Evolutionary conservation across 2,329 filamentous ascomycete genomes (phyloP), one percentile per base, ranked within the genome.

Genomic region (Clarireedia homoeocarpa): DNA sequence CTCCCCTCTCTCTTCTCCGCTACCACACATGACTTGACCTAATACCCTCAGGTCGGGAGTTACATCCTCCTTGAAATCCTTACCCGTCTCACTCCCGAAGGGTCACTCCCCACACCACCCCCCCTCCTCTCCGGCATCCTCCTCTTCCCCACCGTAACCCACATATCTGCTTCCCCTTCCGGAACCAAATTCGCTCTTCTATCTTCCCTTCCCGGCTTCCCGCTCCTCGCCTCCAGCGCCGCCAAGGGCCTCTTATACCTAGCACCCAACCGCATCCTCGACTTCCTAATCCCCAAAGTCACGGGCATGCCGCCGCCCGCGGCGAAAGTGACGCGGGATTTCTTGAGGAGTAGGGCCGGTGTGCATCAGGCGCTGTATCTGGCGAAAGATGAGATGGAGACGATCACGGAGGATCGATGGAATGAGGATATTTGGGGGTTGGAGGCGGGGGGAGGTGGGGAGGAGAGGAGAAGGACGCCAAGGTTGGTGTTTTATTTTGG

Each of bases 131-230:
- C 52, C 27, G 86, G 78, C 1, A 75, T 90, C 44, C 74, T 91
- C 55, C 75, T 91, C 17, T 90, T 90, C 67, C 86, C 88, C 1
- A 89, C 88, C 1, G 77, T 91, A 39, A 78, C 84, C n/a, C 80
- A 89, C 70, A 84, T 91, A 59, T 81, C 82, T 9, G 70, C 73
- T 55, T 88, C 84, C 1, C 75, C 79, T 0, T 82, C 75, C 27
- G 88, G 87, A 1, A 71, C 71, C 55, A 77, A 77, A 48, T 70
- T 84, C 40, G 70, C 71, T 39, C 61, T 74, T 4, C 64, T 82
- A 5, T 71, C 70, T 45, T 71, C 71, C 10, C 66, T 69, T 30
- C 62, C 65, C 2, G 53, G 63, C n/a, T 66, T 70, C 39, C 60
- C 66, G 2, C 60, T 52, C 14, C 58, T 46, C 42, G 61, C 60